Evolutionary conservation across 441 rosid species (phyloP).

Genomic region (Aleurites moluccanus): DNA sequence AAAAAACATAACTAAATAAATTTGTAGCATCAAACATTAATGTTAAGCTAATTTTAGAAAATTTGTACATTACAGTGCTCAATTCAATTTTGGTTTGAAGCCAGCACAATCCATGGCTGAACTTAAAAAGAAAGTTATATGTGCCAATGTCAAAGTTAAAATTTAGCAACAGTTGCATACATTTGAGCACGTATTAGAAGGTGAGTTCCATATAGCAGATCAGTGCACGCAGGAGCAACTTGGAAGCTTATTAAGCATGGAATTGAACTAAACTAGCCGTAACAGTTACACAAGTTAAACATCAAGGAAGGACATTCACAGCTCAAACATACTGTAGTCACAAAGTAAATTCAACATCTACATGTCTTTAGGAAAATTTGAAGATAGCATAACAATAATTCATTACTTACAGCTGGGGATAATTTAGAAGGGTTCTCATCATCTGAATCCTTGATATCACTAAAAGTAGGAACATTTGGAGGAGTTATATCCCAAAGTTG

Average conservation of each 20-base stretch:
- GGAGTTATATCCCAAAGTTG: conserved; percentile 45
- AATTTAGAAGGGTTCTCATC: conserved; percentile 41
- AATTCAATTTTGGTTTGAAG: neutral
- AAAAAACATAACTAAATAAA: conserved; percentile 14
- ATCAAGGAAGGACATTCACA: neutral
- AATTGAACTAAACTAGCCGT: neutral
- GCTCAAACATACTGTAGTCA: neutral
- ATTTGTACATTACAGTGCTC: neutral
- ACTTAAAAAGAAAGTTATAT: neutral
- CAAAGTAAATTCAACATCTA: neutral
- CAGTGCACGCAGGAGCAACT: neutral
- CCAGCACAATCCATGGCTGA: neutral
- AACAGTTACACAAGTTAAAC: neutral
- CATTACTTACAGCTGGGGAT: conserved; percentile 45
- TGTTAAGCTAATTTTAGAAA: neutral
- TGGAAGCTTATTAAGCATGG: neutral
- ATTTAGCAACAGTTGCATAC: neutral
- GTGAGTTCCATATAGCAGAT: neutral
- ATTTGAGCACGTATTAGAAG: neutral
- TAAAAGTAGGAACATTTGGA: conserved; percentile 70
- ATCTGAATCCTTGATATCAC: conserved; percentile 74
- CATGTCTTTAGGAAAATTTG: neutral
- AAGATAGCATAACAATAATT: neutral
- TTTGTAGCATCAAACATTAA: neutral
- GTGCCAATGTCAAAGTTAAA: neutral